phyloP scores from a whole-genome alignment of 2,329 filamentous ascomycete genomes.

The Lasiodiplodia gonubiensis region DNA sequence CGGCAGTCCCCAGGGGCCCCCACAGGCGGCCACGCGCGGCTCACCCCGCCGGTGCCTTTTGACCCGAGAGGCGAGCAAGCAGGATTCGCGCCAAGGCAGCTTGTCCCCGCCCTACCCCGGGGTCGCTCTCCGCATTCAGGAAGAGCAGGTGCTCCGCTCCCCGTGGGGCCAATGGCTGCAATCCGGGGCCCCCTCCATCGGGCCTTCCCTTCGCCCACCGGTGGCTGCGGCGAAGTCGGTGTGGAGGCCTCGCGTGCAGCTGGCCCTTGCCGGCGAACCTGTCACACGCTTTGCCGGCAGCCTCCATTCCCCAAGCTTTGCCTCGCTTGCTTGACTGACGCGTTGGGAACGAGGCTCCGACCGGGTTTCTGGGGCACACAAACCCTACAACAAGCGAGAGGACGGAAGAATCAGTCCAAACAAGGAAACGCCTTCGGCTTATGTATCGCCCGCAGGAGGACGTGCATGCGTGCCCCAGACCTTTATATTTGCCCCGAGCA shows the following conservation, averaged over 20 bases:
- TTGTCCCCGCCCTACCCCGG: constrained; percentile 17
- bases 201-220: constrained; percentile 1
- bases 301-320: background rate
- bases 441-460: constrained; percentile 7
- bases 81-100: constrained; percentile 10
- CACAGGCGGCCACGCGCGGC: background rate
- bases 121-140: constrained; percentile 10
- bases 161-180: constrained; percentile 18
- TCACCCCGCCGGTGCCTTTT: constrained; percentile 25
- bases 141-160: constrained; percentile 10
- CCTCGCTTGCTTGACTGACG: constrained; percentile 10
- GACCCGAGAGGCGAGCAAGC: constrained; percentile 14
- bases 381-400: background rate
- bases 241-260: constrained; percentile 16
- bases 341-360: background rate
- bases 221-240: constrained; percentile 23
- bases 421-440: constrained; percentile 7
- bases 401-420: constrained; percentile 13
- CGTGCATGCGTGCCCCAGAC: background rate
- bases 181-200: constrained; percentile 17
- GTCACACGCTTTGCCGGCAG: background rate
- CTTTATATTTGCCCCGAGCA: constrained; percentile 22
- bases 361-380: background rate
- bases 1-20: background rate
- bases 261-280: background rate